A percentile compares a stretch with the other conserved stretches of the same genome.
phyloP scores from a whole-genome alignment of 1,139 yeast genomes.

The Debaryomyces subglobosus region DNA sequence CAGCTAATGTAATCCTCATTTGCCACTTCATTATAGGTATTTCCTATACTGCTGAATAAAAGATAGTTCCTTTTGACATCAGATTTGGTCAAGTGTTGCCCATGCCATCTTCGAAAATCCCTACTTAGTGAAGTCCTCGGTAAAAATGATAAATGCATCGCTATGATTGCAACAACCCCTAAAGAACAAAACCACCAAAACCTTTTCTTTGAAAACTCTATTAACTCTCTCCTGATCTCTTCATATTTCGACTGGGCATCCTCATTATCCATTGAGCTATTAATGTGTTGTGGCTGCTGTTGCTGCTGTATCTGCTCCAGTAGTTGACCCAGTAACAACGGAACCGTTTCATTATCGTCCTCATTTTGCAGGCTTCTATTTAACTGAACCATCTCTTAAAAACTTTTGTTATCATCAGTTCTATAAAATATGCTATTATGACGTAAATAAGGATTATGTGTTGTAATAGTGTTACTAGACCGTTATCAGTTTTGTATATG shows the following conservation, averaged over 20 bases:
- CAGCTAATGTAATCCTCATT: slow-evolving; percentile 32
- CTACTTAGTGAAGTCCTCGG: slow-evolving; percentile 87
- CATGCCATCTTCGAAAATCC: slow-evolving; percentile 78
- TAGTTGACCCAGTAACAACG: not conserved
- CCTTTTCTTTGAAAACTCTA: slow-evolving; percentile 34
- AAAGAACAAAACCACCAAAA: slow-evolving; percentile 57
- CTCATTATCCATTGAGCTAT: not conserved
- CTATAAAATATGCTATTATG: not conserved
- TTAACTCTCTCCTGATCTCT: slow-evolving; percentile 16
- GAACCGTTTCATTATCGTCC: slow-evolving; percentile 1
- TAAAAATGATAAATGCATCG: slow-evolving; percentile 71
- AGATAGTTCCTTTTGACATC: slow-evolving; percentile 57
- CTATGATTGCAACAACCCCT: slow-evolving; percentile 55
- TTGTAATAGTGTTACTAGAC: not conserved
- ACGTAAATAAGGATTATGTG: not conserved
- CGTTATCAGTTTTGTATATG: not conserved
- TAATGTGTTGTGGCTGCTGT: not conserved
- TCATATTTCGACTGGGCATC: slow-evolving; percentile 11
- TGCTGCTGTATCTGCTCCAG: not conserved
- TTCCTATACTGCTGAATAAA: slow-evolving; percentile 31
- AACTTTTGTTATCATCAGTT: not conserved
- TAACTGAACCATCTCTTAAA: not conserved
- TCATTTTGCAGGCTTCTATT: not conserved
- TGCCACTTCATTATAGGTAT: slow-evolving; percentile 25
- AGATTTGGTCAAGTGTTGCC: slow-evolving; percentile 60